These are phyloP conservation scores for Euphorbia neoarborescens DNA, from an alignment of 441 rosid genomes.

Conservation along the genomic window DNA sequence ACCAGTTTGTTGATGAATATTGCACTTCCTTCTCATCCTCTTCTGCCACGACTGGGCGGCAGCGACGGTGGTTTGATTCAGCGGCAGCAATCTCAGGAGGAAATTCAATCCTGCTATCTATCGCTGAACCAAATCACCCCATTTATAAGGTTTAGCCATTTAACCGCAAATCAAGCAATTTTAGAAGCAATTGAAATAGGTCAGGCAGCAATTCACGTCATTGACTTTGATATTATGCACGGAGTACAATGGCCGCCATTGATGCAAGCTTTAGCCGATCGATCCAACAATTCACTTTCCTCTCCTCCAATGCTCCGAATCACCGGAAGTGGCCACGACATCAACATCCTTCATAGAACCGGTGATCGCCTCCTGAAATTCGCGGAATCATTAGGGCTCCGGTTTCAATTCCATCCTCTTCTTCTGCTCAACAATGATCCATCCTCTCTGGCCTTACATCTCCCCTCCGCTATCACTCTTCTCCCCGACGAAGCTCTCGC, in stretches of 20 bases:
- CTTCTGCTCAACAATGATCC: conserved; percentile 47
- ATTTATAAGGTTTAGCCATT: conserved; percentile 70
- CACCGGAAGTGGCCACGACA: conserved; percentile 68
- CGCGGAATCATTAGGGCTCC: conserved; percentile 68
- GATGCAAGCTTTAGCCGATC: conserved; percentile 84
- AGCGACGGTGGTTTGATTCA: background rate
- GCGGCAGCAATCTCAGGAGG: conserved; percentile 3
- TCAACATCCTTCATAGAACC: conserved; percentile 44
- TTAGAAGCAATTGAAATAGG: conserved; percentile 57
- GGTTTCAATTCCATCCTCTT: conserved; percentile 65
- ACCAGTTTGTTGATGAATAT: conserved; percentile 17
- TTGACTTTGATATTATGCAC: conserved; percentile 85
- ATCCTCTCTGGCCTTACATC: conserved; percentile 31
- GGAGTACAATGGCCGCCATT: conserved; percentile 98
- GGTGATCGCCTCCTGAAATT: conserved; percentile 67
- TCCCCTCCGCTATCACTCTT: conserved; percentile 38
- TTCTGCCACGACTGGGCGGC: background rate
- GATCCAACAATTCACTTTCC: conserved; percentile 29
- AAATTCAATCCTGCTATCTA: conserved; percentile 63
- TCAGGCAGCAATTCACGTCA: conserved; percentile 54
- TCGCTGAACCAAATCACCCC: conserved; percentile 83
- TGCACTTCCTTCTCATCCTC: background rate
- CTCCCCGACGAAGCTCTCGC: conserved; percentile 63
- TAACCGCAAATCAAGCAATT: conserved; percentile 89
- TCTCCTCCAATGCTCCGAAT: conserved; percentile 62